Conservation (phyloP, 2,329 filamentous ascomycete species). For the Fusarium sp. region DNA sequence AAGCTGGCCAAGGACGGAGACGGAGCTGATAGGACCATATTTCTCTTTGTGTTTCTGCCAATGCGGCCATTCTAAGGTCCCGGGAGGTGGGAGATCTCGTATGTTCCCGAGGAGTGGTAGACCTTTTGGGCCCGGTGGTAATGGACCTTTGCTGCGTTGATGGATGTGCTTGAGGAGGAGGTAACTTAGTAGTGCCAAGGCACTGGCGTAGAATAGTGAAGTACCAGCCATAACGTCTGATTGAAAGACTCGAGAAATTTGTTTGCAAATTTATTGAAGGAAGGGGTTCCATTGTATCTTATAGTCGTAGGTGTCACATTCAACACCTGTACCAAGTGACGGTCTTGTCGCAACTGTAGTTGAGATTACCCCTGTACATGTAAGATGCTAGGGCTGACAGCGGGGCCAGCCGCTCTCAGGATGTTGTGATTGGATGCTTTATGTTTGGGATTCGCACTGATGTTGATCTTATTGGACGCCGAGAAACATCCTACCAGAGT, state of each 20-base stretch:
- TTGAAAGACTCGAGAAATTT: background rate
- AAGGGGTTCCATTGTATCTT: background rate
- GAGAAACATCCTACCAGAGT: too few relatives aligned
- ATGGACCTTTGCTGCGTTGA: background rate
- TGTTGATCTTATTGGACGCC: too few relatives aligned
- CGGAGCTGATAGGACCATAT: conserved; percentile 55
- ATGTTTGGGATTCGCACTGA: too few relatives aligned
- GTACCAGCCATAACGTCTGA: background rate
- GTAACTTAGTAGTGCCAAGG: background rate
- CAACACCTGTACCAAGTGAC: background rate
- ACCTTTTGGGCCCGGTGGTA: conserved; percentile 63
- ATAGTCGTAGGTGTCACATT: background rate
- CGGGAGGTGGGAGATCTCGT: conserved; percentile 58
- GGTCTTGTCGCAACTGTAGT: background rate
- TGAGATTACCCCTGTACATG: background rate
- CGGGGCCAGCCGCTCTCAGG: background rate
- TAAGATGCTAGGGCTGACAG: background rate
- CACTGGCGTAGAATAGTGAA: background rate
- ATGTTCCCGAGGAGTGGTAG: conserved; percentile 65
- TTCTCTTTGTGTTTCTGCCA: conserved; percentile 56
- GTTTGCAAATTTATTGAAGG: background rate
- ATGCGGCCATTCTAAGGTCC: conserved; percentile 53
- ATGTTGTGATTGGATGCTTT: background rate
- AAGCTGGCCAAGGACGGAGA: conserved; percentile 56
- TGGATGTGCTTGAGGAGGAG: background rate